Conservation (phyloP, 805 yeast species). For the Metschnikowia corniflorae region DNA sequence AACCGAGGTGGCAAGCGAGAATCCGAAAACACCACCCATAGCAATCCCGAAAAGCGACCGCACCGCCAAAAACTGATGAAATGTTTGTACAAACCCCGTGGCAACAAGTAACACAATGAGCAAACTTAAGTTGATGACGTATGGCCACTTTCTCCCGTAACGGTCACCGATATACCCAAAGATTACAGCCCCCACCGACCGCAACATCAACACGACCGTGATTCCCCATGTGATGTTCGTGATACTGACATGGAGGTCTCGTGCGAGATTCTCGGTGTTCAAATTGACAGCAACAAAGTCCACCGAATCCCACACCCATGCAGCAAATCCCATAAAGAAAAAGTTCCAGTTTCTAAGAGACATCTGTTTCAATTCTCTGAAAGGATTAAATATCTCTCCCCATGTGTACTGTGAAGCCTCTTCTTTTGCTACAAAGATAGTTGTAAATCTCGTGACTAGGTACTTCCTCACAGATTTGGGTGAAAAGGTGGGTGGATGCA, state of each 20-base stretch:
- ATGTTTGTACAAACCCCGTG: constrained; percentile 57
- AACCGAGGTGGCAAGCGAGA: constrained; percentile 61
- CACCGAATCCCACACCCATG: constrained; percentile 67
- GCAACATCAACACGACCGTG: constrained; percentile 63
- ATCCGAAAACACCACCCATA: constrained; percentile 72
- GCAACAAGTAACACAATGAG: constrained; percentile 58
- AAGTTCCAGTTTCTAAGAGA: constrained; percentile 46
- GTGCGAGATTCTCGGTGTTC: constrained; percentile 47
- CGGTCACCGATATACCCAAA: constrained; percentile 60
- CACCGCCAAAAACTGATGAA: constrained; percentile 56
- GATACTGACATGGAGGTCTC: constrained; percentile 42
- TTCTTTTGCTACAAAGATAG: constrained; percentile 45
- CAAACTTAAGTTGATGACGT: constrained; percentile 42
- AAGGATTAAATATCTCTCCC: constrained; percentile 35
- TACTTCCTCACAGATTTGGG: constrained; percentile 33
- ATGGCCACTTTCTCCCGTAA: constrained; percentile 61
- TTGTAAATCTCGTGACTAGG: constrained; percentile 44
- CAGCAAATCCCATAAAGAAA: constrained; percentile 49
- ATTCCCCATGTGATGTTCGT: constrained; percentile 67
- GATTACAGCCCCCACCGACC: constrained; percentile 63
- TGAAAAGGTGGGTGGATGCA: constrained; percentile 30
- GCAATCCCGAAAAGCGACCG: constrained; percentile 62
- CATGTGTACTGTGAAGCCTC: constrained; percentile 39
- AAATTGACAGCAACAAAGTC: constrained; percentile 60
- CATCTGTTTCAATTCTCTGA: constrained; percentile 24